Percentiles rank a stretch among this genome's conserved stretches.
Conservation (phyloP, 768 basidiomycete genomes). For the Boletus edulis region DNA sequence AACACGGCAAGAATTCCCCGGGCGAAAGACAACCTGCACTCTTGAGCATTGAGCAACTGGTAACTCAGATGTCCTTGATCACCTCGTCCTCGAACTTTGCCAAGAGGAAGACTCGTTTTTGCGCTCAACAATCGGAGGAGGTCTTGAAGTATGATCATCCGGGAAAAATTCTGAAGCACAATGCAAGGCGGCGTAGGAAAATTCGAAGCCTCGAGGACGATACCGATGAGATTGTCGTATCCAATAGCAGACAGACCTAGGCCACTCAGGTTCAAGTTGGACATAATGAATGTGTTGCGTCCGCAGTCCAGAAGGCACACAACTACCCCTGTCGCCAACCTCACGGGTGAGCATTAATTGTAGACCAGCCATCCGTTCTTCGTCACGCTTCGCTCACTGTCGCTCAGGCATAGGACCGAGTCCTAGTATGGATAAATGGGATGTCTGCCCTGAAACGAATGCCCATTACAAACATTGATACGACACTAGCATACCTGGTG, state of each 20-base stretch:
- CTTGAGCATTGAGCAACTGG: too few relatives aligned
- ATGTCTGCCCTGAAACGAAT: not conserved
- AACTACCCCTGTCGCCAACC: not conserved
- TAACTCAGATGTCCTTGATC: too few relatives aligned
- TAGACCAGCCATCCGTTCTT: not conserved
- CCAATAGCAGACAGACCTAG: too few relatives aligned
- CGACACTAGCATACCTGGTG: not conserved
- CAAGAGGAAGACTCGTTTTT: not conserved
- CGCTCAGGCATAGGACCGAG: not conserved
- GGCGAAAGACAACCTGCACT: too few relatives aligned
- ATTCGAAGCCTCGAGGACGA: not conserved
- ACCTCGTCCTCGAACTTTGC: not conserved
- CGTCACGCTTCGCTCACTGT: not conserved
- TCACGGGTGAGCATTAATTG: not conserved
- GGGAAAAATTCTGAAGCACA: too few relatives aligned
- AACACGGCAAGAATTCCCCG: too few relatives aligned
- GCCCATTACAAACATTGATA: not conserved
- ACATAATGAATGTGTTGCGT: too few relatives aligned
- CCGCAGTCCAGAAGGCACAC: too few relatives aligned
- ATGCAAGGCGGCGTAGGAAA: not conserved
- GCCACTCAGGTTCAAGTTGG: too few relatives aligned
- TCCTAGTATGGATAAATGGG: too few relatives aligned
- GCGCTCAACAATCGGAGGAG: not conserved
- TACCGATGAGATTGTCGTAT: not conserved
- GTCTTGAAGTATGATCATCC: too few relatives aligned